Conservation (phyloP, 2,329 filamentous ascomycete genomes). For the Penicillium fuscoglaucum region DNA sequence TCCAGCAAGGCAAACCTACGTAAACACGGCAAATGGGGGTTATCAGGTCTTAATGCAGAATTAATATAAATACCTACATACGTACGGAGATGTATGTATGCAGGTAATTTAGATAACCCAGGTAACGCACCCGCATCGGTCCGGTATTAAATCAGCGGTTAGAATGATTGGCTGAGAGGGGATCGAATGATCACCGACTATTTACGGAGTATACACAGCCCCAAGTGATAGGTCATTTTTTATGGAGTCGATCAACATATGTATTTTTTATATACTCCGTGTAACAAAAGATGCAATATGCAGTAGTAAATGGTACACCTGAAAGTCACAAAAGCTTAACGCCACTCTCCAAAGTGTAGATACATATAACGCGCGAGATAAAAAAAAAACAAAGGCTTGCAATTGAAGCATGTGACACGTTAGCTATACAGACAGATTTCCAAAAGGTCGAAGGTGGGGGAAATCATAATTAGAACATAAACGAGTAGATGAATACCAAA, state of each 20-base stretch:
- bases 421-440: constrained; percentile 3
- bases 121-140: not conserved
- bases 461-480: constrained; percentile 28
- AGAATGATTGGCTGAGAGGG: not conserved
- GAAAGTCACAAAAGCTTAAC: not conserved
- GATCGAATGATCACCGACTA: not conserved
- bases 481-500: constrained; percentile 50
- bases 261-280: not conserved
- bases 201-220: not conserved
- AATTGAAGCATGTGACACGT: constrained; percentile 9
- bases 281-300: not conserved
- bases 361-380: not conserved
- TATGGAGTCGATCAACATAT: not conserved
- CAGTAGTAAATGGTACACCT: not conserved
- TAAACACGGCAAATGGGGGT: not conserved
- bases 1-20: not conserved
- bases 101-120: not conserved
- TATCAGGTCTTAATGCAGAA: not conserved
- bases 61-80: not conserved
- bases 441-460: not conserved
- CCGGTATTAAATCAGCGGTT: not conserved
- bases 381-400: not conserved
- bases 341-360: not conserved
- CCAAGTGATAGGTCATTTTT: not conserved
- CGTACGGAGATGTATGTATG: no score